Evolutionary conservation across 1,284 basidiomycete species (phyloP).

Genomic region (Ustilago loliicola): DNA sequence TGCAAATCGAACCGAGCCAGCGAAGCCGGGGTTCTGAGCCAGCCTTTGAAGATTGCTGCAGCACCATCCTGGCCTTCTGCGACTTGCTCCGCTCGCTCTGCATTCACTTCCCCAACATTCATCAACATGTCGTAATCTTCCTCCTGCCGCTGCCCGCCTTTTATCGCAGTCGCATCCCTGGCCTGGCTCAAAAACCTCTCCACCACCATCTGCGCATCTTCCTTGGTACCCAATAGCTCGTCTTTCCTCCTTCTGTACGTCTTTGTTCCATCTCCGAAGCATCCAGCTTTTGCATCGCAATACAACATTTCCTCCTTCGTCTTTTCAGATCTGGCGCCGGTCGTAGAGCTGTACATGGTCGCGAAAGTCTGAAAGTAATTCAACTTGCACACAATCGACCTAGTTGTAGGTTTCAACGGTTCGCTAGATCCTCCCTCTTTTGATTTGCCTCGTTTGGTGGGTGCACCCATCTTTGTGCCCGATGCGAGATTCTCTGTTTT

Average conservation of each 20-base stretch:
- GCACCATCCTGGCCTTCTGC: neutral
- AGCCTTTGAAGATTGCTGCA: constrained; percentile 4
- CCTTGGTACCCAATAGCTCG: constrained; percentile 20
- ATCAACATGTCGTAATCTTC: neutral
- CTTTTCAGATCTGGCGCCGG: neutral
- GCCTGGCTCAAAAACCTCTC: constrained; percentile 24
- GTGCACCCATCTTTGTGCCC: constrained; percentile 42
- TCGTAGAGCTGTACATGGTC: neutral
- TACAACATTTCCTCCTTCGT: constrained; percentile 4
- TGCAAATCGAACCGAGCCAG: constrained; percentile 25
- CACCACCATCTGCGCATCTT: constrained; percentile 7
- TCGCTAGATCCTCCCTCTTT: neutral
- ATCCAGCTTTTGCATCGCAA: constrained; percentile 30
- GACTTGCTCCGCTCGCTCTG: neutral
- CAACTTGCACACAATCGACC: constrained; percentile 34
- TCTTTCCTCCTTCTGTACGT: constrained; percentile 27
- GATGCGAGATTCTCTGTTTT: constrained; percentile 35
- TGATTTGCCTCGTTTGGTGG: constrained; percentile 23
- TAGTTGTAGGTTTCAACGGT: constrained; percentile 29
- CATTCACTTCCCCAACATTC: neutral
- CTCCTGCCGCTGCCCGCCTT: neutral
- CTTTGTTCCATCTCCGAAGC: constrained; percentile 10
- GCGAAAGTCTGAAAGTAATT: constrained; percentile 21
- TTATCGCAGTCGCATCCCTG: constrained; percentile 22
- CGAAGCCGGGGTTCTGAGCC: constrained; percentile 26